Conservation (phyloP, 345 rosid species). For the Pseudoturritis turrita region DNA sequence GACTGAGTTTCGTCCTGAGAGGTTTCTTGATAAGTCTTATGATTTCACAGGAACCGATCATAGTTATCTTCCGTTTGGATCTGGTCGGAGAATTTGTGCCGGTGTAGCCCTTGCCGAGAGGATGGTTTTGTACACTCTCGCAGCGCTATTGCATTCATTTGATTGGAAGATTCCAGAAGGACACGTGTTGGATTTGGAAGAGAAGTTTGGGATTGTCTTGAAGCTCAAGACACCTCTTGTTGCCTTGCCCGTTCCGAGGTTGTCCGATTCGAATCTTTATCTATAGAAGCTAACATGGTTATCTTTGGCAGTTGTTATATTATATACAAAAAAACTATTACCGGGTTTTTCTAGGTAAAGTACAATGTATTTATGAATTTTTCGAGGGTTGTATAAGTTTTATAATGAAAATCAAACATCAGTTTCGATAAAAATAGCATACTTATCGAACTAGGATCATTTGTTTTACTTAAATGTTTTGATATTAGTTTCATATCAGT, state of each 20-base stretch:
- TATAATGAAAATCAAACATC: neutral
- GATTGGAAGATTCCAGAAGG: constrained; percentile 53
- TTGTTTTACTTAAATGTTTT: neutral
- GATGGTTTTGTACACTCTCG: constrained; percentile 55
- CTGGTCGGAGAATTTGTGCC: constrained; percentile 67
- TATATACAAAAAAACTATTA: neutral
- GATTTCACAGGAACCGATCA: constrained; percentile 57
- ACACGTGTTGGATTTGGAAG: constrained; percentile 34
- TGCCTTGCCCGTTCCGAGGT: constrained; percentile 51
- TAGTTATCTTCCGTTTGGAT: constrained; percentile 69
- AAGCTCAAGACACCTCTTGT: constrained; percentile 52
- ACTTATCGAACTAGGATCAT: too few species aligned
- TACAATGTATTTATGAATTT: neutral
- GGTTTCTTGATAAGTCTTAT: constrained; percentile 24
- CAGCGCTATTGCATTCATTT: constrained; percentile 63
- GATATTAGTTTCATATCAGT: neutral
- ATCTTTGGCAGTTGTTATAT: neutral
- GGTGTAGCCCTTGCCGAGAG: constrained; percentile 72
- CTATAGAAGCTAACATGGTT: neutral
- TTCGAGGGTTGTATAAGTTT: too few species aligned
- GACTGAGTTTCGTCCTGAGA: constrained; percentile 8
- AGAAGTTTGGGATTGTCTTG: constrained; percentile 70
- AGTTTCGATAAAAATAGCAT: neutral
- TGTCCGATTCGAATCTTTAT: constrained; percentile 31
- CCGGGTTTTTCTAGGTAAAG: neutral